These are phyloP conservation scores for Xylaria hypoxylon DNA, from an alignment of 2,329 filamentous ascomycete species.

Conservation along the genomic window DNA sequence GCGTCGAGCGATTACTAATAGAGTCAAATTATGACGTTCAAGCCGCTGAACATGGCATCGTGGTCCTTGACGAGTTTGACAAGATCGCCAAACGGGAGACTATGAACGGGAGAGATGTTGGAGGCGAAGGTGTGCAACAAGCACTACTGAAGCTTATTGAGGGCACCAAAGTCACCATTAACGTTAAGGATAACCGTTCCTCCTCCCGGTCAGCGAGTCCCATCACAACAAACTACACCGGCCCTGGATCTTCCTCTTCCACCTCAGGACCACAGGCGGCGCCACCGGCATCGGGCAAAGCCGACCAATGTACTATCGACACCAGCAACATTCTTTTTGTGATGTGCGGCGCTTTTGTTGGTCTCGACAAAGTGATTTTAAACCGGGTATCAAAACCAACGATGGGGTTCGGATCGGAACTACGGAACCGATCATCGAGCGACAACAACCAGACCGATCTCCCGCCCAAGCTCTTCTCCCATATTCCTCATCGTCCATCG, in stretches of 20 bases:
- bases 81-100: conserved; percentile 93
- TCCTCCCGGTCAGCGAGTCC: conserved; percentile 61
- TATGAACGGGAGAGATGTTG: conserved; percentile 90
- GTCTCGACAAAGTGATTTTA: conserved; percentile 86
- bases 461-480: conserved; percentile 69
- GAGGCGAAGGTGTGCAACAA: conserved; percentile 96
- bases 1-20: conserved; percentile 88
- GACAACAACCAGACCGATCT: conserved; percentile 68
- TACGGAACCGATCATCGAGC: conserved; percentile 67
- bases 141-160: conserved; percentile 96
- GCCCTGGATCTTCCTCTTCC: conserved; percentile 59
- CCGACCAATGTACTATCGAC: conserved; percentile 79
- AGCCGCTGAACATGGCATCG: conserved; percentile 88
- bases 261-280: conserved; percentile 56
- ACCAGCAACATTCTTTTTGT: conserved; percentile 98
- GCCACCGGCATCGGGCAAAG: conserved; percentile 61
- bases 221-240: conserved; percentile 65
- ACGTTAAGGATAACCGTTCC: conserved; percentile 81
- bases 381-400: conserved; percentile 86
- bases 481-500: conserved; percentile 66
- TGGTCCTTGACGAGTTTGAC: conserved; percentile 96
- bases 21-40: conserved; percentile 90
- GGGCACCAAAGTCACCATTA: conserved; percentile 91
- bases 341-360: conserved; percentile 94
- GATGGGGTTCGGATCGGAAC: conserved; percentile 90